A percentile compares a stretch with the other conserved stretches of the same genome.
Evolutionary conservation across 2,329 filamentous ascomycete genomes (phyloP).

Genomic region (Tolypocladium capitatum): DNA sequence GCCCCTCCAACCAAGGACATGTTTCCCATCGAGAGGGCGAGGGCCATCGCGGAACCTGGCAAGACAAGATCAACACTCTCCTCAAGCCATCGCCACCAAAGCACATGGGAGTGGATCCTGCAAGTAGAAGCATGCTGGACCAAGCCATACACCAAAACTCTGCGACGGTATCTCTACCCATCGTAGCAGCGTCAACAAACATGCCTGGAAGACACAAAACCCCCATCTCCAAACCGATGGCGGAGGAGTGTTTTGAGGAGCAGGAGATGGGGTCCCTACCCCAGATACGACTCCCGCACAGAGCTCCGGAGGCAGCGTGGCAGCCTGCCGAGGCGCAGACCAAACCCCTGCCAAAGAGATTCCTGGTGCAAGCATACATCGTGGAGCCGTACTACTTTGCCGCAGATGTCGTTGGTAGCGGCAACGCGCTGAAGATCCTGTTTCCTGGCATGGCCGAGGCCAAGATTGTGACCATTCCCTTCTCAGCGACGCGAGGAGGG

Average conservation of each 20-base stretch:
- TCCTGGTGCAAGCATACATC: constrained; percentile 26
- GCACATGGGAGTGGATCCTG: constrained; percentile 50
- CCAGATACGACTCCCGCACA: constrained; percentile 51
- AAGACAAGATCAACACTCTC: constrained; percentile 70
- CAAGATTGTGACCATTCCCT: constrained; percentile 25
- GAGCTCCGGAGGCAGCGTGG: constrained; percentile 50
- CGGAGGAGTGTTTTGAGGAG: constrained; percentile 69
- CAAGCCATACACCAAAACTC: constrained; percentile 32
- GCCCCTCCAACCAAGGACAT: constrained; percentile 10
- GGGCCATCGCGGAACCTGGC: constrained; percentile 46
- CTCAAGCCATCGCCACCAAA: constrained; percentile 49
- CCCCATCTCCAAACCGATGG: constrained; percentile 52
- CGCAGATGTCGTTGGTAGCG: constrained; percentile 19
- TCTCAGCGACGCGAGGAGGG: constrained; percentile 17
- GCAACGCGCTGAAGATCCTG: constrained; percentile 23
- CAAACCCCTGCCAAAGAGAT: constrained; percentile 40
- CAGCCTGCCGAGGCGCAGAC: constrained; percentile 39
- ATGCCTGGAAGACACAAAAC: constrained; percentile 27
- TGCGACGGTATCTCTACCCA: constrained; percentile 59
- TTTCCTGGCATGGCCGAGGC: constrained; percentile 28
- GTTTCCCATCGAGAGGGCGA: constrained; percentile 15
- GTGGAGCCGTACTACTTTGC: constrained; percentile 22
- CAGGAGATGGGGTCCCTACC: constrained; percentile 71
- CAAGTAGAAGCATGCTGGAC: constrained; percentile 54
- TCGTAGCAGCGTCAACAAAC: constrained; percentile 8